Conservation (phyloP, 169 alveolate genomes). For the Plasmodium cynomolgi region DNA sequence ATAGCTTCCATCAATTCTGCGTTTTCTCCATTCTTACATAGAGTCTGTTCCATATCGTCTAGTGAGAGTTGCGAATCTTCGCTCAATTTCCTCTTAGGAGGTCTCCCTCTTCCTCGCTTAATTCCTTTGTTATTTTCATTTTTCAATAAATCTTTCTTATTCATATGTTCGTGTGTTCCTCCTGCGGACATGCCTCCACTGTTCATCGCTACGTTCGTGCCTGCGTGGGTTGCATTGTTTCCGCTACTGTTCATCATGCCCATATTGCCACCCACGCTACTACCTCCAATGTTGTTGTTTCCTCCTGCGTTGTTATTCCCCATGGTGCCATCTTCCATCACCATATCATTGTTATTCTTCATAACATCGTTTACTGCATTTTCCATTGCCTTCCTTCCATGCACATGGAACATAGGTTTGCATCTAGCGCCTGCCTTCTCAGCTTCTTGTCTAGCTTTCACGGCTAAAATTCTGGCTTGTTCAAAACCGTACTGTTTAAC, state of each 20-base stretch:
- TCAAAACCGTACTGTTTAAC: slow-evolving; percentile 87
- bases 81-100: slow-evolving; percentile 63
- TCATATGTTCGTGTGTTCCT: background rate
- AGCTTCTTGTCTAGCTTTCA: slow-evolving; percentile 82
- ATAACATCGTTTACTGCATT: slow-evolving; percentile 2
- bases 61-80: slow-evolving; percentile 58
- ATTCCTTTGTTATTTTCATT: slow-evolving; percentile 25
- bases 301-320: background rate
- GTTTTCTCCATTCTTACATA: slow-evolving; percentile 41
- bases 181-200: background rate
- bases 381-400: slow-evolving; percentile 60
- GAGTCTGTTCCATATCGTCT: slow-evolving; percentile 56
- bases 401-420: slow-evolving; percentile 72
- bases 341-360: slow-evolving; percentile 1
- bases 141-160: background rate
- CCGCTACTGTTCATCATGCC: background rate
- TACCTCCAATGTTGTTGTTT: background rate
- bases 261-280: background rate
- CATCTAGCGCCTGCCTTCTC: slow-evolving; percentile 75
- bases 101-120: slow-evolving; percentile 69
- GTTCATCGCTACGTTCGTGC: background rate
- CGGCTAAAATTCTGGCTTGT: slow-evolving; percentile 86
- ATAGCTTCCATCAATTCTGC: slow-evolving; percentile 52
- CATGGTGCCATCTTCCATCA: background rate
- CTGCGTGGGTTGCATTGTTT: background rate